These are phyloP conservation scores for Trichoderma reesei DNA, from an alignment of 495 filamentous ascomycete genomes.

Conservation along the genomic window DNA sequence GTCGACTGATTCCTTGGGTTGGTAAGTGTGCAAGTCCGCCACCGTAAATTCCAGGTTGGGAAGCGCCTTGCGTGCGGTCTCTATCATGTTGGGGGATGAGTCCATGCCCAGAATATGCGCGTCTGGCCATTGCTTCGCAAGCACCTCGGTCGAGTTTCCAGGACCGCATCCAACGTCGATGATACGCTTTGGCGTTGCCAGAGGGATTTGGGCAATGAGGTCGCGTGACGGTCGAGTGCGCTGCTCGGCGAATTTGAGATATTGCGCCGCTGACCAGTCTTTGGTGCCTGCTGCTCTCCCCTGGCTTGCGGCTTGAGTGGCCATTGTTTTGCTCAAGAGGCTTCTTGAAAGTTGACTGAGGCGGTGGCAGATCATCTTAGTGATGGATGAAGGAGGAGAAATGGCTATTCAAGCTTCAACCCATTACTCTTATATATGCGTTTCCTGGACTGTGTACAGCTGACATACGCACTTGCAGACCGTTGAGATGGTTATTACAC, in stretches of 20 bases:
- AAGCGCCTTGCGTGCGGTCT: constrained; percentile 29
- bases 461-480: too few species aligned
- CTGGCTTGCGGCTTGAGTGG: not conserved
- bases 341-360: not conserved
- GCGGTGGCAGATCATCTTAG: not conserved
- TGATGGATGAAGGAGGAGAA: not conserved
- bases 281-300: not conserved
- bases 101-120: constrained; percentile 43
- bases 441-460: too few species aligned
- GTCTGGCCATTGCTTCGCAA: constrained; percentile 34
- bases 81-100: constrained; percentile 43
- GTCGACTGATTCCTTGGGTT: constrained; percentile 24
- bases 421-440: not conserved
- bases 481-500: too few species aligned
- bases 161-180: constrained; percentile 50
- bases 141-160: constrained; percentile 40
- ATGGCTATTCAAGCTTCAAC: not conserved
- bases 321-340: not conserved
- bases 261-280: constrained; percentile 5
- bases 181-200: constrained; percentile 26
- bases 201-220: not conserved
- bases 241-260: constrained; percentile 6
- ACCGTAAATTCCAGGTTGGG: constrained; percentile 27
- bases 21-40: constrained; percentile 31
- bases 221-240: constrained; percentile 5